phyloP scores from a whole-genome alignment of 352 stramenopile genomes.

The Globisporangium spinosum region DNA sequence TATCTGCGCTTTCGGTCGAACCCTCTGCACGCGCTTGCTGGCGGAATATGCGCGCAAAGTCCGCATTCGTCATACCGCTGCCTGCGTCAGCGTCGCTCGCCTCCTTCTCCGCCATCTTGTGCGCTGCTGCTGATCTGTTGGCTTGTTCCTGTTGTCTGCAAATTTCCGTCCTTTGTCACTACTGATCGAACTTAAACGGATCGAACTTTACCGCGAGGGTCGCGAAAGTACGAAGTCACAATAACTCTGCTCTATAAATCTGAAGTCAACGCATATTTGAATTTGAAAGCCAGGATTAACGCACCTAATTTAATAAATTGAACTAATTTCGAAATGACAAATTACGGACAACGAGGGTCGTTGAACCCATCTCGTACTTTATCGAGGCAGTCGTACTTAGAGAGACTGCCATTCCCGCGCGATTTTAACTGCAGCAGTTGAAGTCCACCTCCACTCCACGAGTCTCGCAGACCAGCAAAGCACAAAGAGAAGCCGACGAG shows the following conservation, averaged over 20 bases:
- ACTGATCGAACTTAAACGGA: too few relatives aligned
- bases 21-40: conserved; percentile 23
- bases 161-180: too few relatives aligned
- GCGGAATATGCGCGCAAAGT: conserved; percentile 79
- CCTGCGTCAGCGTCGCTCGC: background rate
- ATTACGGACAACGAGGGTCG: background rate
- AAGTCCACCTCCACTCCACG: background rate
- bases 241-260: too few relatives aligned
- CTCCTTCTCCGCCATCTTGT: background rate
- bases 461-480: background rate
- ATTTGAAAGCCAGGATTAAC: background rate
- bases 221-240: too few relatives aligned
- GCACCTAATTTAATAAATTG: too few relatives aligned
- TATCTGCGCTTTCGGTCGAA: background rate
- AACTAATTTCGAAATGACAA: background rate
- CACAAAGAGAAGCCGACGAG: background rate
- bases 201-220: too few relatives aligned
- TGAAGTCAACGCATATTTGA: too few relatives aligned
- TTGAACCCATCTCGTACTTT: background rate
- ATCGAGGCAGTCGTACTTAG: background rate
- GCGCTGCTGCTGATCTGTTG: background rate
- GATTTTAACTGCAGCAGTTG: background rate
- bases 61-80: conserved; percentile 54
- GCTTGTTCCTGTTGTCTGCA: too few relatives aligned
- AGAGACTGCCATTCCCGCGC: background rate